These are phyloP conservation scores for Hypsizygus marmoreus DNA, from an alignment of 768 basidiomycete genomes.

Conservation along the genomic window DNA sequence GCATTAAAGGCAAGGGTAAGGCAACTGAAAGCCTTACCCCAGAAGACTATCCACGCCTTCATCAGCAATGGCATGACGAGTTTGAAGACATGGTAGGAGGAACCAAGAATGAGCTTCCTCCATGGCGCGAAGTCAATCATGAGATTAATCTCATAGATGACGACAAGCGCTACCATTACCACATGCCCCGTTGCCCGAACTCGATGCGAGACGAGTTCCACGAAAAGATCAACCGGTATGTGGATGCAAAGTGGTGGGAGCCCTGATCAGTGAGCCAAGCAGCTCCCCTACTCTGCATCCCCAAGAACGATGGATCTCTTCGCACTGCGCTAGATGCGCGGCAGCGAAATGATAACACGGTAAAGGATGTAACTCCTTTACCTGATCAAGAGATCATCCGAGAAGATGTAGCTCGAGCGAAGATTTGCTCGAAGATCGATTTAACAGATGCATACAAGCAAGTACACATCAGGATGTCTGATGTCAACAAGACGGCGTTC, in stretches of 20 bases:
- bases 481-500: slow-evolving; percentile 35
- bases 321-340: slow-evolving; percentile 34
- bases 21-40: neutral
- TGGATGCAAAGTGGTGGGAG: slow-evolving; percentile 36
- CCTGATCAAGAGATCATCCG: slow-evolving; percentile 38
- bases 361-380: slow-evolving; percentile 39
- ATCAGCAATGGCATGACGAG: slow-evolving; percentile 17
- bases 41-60: slow-evolving; percentile 14
- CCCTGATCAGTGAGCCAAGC: slow-evolving; percentile 19
- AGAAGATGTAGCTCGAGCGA: slow-evolving; percentile 30
- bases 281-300: slow-evolving; percentile 31
- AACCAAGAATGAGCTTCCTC: slow-evolving; percentile 25
- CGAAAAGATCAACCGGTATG: slow-evolving; percentile 32
- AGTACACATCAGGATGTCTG: slow-evolving; percentile 38
- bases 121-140: slow-evolving; percentile 37
- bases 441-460: slow-evolving; percentile 44
- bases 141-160: slow-evolving; percentile 37
- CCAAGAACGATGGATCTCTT: slow-evolving; percentile 32
- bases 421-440: slow-evolving; percentile 38
- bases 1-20: neutral
- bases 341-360: slow-evolving; percentile 40
- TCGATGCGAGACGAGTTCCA: slow-evolving; percentile 24
- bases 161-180: slow-evolving; percentile 27
- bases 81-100: slow-evolving; percentile 21
- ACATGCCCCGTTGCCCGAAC: slow-evolving; percentile 32